Evolutionary conservation across 495 filamentous ascomycete genomes (phyloP).

Genomic region (Aspergillus nanangensis): DNA sequence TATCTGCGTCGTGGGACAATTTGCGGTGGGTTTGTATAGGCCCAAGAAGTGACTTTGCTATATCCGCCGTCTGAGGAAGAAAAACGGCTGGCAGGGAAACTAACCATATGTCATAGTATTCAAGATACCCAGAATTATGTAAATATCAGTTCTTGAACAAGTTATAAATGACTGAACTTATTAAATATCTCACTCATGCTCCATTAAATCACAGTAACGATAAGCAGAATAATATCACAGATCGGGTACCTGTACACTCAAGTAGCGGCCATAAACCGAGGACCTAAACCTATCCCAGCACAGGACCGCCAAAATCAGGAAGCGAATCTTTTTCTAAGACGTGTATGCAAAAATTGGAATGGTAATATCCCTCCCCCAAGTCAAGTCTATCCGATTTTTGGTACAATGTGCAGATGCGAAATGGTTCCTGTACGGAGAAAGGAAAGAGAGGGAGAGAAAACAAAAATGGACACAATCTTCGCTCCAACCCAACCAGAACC

Average conservation of each 20-base stretch:
- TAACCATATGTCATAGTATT: not conserved
- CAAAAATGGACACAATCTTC: not conserved
- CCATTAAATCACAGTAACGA: not conserved
- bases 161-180: too few species aligned
- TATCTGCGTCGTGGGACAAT: not conserved
- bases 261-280: not conserved
- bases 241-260: conserved; percentile 6
- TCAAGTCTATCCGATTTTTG: not conserved
- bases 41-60: too few species aligned
- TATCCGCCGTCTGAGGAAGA: too few species aligned
- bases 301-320: too few species aligned
- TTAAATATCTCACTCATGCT: too few species aligned
- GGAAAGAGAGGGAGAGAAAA: conserved; percentile 1
- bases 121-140: too few species aligned
- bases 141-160: too few species aligned
- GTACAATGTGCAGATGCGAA: not conserved
- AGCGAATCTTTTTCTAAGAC: too few species aligned
- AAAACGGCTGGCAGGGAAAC: too few species aligned
- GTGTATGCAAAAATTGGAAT: conserved; percentile 2
- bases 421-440: conserved; percentile 11
- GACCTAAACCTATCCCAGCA: not conserved
- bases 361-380: not conserved
- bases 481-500: conserved; percentile 8
- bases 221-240: not conserved
- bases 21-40: not conserved